Evolutionary conservation across 164 flowering plant genomes (phyloP).

Genomic region (Sedum album): DNA sequence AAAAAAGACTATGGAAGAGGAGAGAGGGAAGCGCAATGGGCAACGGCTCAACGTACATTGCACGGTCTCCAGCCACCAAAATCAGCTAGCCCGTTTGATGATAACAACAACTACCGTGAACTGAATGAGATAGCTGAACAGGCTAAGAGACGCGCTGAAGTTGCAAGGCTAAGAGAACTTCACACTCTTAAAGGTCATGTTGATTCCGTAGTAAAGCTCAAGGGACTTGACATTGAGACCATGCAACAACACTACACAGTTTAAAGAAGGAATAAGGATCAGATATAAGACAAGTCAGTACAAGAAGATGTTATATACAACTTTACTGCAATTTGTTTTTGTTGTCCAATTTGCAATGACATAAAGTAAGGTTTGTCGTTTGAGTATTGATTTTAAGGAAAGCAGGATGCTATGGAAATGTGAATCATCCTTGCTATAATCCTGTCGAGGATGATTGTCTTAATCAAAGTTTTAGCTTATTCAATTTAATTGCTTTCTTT

Average conservation of each 20-base stretch:
- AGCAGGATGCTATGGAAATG: too few relatives aligned
- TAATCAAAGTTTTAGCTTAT: too few relatives aligned
- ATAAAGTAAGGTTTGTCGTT: background rate
- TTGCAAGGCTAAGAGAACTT: conserved; percentile 51
- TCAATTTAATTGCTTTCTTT: too few relatives aligned
- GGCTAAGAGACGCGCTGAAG: conserved; percentile 56
- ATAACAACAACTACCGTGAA: conserved; percentile 31
- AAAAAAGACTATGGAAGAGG: conserved; percentile 78
- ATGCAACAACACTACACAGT: conserved; percentile 43
- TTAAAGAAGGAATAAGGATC: background rate
- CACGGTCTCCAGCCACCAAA: conserved; percentile 53
- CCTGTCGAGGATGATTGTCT: too few relatives aligned
- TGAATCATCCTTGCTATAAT: too few relatives aligned
- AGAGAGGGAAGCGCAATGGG: conserved; percentile 93
- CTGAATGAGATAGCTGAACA: conserved; percentile 56
- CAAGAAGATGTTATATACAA: background rate
- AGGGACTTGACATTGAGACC: conserved; percentile 40
- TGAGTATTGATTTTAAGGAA: too few relatives aligned
- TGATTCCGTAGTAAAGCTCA: conserved; percentile 45
- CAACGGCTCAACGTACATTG: conserved; percentile 59
- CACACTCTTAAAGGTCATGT: conserved; percentile 47
- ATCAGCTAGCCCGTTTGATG: conserved; percentile 15
- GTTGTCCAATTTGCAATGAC: background rate
- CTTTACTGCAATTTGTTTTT: background rate
- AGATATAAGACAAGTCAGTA: background rate